Conservation (phyloP, 768 basidiomycete genomes). For the Lentinus brumalis region DNA sequence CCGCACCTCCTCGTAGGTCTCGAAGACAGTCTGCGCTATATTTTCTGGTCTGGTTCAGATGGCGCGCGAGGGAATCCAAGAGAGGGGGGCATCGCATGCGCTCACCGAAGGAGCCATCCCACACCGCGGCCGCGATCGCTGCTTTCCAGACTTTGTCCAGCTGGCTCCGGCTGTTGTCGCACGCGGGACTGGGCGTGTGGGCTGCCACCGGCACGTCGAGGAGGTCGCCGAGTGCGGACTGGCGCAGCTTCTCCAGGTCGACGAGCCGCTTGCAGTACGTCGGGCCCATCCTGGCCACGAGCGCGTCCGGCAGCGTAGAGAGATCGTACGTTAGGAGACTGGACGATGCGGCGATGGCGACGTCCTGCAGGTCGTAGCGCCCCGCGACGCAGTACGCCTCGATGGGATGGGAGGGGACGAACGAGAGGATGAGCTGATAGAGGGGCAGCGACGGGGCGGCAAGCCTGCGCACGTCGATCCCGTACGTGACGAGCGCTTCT, state of each 20-base stretch:
- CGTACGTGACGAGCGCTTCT: conserved; percentile 28
- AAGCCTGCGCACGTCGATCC: conserved; percentile 22
- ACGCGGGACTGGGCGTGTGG: conserved; percentile 25
- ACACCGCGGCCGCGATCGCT: conserved; percentile 25
- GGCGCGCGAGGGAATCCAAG: too few relatives aligned
- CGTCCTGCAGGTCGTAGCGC: conserved; percentile 33
- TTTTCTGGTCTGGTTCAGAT: too few relatives aligned
- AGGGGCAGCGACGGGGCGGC: conserved; percentile 32
- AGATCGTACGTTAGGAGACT: conserved; percentile 40
- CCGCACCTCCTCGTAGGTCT: too few relatives aligned
- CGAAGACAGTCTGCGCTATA: too few relatives aligned
- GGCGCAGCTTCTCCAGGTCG: conserved; percentile 38
- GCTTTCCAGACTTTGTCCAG: conserved; percentile 31
- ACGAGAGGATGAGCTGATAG: conserved; percentile 35
- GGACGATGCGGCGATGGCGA: conserved; percentile 41
- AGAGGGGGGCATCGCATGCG: too few relatives aligned
- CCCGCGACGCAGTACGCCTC: conserved; percentile 45
- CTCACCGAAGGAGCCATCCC: conserved; percentile 27
- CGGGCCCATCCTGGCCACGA: conserved; percentile 40
- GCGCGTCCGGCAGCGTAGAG: conserved; percentile 37
- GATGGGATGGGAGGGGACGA: conserved; percentile 38
- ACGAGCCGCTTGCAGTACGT: conserved; percentile 42
- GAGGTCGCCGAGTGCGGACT: conserved; percentile 35
- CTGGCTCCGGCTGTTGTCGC: conserved; percentile 23
- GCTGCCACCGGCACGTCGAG: conserved; percentile 27